These are phyloP conservation scores for Zymoseptoria pseudotritici DNA, from an alignment of 2,329 filamentous ascomycete species.

Conservation along the genomic window DNA sequence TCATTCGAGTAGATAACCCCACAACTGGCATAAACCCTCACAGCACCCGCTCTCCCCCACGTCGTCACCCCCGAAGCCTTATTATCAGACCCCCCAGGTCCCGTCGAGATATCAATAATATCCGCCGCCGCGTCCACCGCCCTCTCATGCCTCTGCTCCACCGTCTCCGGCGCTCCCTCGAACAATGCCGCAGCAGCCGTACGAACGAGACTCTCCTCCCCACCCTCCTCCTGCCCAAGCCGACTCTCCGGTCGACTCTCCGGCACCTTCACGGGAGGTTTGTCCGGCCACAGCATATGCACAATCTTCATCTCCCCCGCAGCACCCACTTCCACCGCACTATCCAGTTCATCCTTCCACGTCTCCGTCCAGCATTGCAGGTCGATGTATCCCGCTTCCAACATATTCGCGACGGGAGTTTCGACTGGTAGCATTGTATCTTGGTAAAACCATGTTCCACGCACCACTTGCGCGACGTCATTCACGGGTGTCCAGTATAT, in stretches of 20 bases:
- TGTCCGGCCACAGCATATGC: conserved; percentile 70
- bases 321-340: conserved; percentile 82
- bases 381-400: conserved; percentile 85
- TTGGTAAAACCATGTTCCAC: conserved; percentile 96
- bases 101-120: conserved; percentile 42
- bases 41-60: conserved; percentile 36
- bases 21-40: conserved; percentile 61
- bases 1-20: conserved; percentile 82
- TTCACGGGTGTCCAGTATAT: conserved; percentile 97
- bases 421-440: conserved; percentile 91
- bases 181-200: conserved; percentile 22
- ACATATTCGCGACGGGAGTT: conserved; percentile 75
- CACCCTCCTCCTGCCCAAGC: conserved; percentile 9
- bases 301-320: conserved; percentile 86
- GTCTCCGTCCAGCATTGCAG: conserved; percentile 76
- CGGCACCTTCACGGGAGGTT: conserved; percentile 47
- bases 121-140: conserved; percentile 40
- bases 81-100: conserved; percentile 40
- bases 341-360: conserved; percentile 84
- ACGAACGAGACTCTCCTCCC: conserved; percentile 16
- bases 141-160: conserved; percentile 37
- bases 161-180: conserved; percentile 32
- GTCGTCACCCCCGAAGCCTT: conserved; percentile 39
- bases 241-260: conserved; percentile 37
- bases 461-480: conserved; percentile 71